Evolutionary conservation across 2,329 filamentous ascomycete genomes (phyloP).

Genomic region (Fusarium hainanense): DNA sequence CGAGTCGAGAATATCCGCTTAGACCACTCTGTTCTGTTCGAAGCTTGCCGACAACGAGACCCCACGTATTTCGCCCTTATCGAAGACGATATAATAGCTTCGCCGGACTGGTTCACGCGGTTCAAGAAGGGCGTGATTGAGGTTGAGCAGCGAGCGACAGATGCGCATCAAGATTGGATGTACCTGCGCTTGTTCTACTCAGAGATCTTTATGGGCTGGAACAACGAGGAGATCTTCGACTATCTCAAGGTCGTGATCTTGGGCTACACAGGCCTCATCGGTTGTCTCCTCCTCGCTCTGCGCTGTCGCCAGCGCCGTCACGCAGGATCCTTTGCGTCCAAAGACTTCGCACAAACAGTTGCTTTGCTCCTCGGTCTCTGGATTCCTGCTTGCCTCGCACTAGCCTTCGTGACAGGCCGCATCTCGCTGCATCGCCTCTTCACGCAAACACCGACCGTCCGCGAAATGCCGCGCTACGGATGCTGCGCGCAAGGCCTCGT

Average conservation of each 20-base stretch:
- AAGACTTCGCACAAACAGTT: slow-evolving; percentile 40
- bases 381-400: slow-evolving; percentile 48
- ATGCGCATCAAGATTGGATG: slow-evolving; percentile 46
- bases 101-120: slow-evolving; percentile 49
- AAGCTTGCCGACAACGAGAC: slow-evolving; percentile 46
- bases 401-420: slow-evolving; percentile 48
- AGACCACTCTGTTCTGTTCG: slow-evolving; percentile 50
- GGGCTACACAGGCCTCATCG: slow-evolving; percentile 42
- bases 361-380: slow-evolving; percentile 47
- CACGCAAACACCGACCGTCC: slow-evolving; percentile 40
- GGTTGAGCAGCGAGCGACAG: slow-evolving; percentile 42
- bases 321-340: slow-evolving; percentile 11
- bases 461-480: slow-evolving; percentile 53
- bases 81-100: slow-evolving; percentile 53
- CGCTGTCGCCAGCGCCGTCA: slow-evolving; percentile 24
- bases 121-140: slow-evolving; percentile 45
- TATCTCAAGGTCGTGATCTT: slow-evolving; percentile 46
- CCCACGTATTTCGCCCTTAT: slow-evolving; percentile 52
- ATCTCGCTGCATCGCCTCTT: slow-evolving; percentile 44
- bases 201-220: slow-evolving; percentile 54
- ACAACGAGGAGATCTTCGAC: slow-evolving; percentile 49
- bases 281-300: slow-evolving; percentile 16
- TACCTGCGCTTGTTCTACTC: slow-evolving; percentile 55
- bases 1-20: slow-evolving; percentile 50
- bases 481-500: slow-evolving; percentile 55